These are phyloP conservation scores for Tylopilus sp. DNA, from an alignment of 1,284 basidiomycete genomes.

Conservation along the genomic window DNA sequence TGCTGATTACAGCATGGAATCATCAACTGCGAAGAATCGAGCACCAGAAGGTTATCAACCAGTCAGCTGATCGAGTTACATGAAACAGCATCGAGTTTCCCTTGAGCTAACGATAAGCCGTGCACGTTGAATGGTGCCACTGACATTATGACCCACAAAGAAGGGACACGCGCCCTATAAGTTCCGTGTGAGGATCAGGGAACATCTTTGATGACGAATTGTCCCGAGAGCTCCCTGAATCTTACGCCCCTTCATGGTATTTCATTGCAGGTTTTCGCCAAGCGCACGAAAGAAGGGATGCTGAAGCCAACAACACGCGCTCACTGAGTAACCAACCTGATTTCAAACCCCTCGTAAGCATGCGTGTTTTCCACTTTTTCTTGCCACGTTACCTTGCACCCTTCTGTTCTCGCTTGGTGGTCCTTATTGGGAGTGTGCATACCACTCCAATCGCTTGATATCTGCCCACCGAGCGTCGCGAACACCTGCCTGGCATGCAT, in stretches of 20 bases:
- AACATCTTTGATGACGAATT: constrained; percentile 5
- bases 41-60: constrained; percentile 2
- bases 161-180: constrained; percentile 1
- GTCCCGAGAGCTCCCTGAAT: constrained; percentile 3
- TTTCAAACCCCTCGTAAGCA: background rate
- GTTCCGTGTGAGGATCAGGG: constrained; percentile 21
- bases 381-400: too few relatives aligned
- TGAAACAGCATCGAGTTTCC: constrained; percentile 3
- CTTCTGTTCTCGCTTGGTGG: too few relatives aligned
- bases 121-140: constrained; percentile 3
- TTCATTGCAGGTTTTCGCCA: background rate
- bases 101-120: constrained; percentile 11
- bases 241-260: background rate
- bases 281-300: background rate
- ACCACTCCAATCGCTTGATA: too few relatives aligned
- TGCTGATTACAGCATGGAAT: background rate
- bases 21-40: background rate
- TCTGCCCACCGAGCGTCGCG: too few relatives aligned
- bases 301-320: background rate
- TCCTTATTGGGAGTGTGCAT: too few relatives aligned
- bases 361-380: too few relatives aligned
- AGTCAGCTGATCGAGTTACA: constrained; percentile 3
- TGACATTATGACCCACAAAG: background rate
- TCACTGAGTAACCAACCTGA: background rate
- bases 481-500: too few relatives aligned